Evolutionary conservation across 441 rosid genomes (phyloP), one percentile per base, ranked within the genome.

Genomic region (Pelargonium fulgidum): DNA sequence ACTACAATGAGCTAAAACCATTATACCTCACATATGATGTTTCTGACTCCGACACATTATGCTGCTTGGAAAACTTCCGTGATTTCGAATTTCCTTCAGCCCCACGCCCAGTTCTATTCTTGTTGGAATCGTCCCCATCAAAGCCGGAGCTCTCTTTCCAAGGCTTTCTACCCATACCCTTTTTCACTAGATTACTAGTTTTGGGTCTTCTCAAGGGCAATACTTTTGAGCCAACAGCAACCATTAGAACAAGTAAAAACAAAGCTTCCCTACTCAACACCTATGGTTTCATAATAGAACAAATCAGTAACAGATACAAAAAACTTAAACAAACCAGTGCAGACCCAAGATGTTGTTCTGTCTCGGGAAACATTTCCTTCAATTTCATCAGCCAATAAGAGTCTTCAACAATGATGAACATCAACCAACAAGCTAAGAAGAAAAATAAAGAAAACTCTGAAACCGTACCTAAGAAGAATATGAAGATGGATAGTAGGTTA

Each of bases 211-310:
- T 79, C 3, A 63, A 78, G n/a, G 74, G 76, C 61, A 84, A 80
- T 73, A 80, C 84, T 80, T 85, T 84, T 17, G 79, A 86, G 62
- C 85, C 96, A 80, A 85, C 75, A 64, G 86, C 78, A 78, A 85
- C 89, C 84, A 81, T 81, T 4, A 36, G 41, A 5, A 36, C 41
- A 36, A 6, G 41, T 36, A 36, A 0, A 36, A 36, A 5, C 7
- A 36, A 36, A 3, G 41, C 8, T 36, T 36, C 41, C 41, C 8
- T 36, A 36, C 41, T 4, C 41, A 36, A 36, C 41, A 36, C 41
- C 41, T 36, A 1, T 36, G 7, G 41, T 36, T 36, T 36, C 41
- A 36, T 36, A 36, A 36, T 36, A 6, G 41, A 36, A 36, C 41
- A 36, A 36, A 36, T 6, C 7, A 6, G 8, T 6, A 36, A 3